Evolutionary conservation across 208 protist species (phyloP).

Genomic region (Wallacemonas sp.): DNA sequence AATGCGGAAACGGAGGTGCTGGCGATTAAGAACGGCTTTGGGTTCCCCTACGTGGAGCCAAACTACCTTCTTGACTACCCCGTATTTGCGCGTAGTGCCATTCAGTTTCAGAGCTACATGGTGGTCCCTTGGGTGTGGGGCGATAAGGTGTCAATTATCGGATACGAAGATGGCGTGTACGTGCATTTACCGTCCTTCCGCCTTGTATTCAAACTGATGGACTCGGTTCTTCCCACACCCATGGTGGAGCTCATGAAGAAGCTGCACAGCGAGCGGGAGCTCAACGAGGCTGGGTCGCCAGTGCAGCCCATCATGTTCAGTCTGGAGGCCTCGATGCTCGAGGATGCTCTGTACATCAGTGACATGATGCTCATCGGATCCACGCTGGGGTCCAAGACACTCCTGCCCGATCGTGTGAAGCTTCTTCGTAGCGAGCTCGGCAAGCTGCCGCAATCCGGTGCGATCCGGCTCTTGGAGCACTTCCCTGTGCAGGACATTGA

Average conservation of each 20-base stretch:
- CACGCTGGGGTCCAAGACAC: slow-evolving; percentile 44
- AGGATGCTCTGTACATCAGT: slow-evolving; percentile 73
- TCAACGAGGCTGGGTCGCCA: not conserved
- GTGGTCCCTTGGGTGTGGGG: slow-evolving; percentile 80
- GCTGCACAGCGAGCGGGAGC: slow-evolving; percentile 15
- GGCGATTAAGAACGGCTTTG: slow-evolving; percentile 29
- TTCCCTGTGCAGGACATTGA: slow-evolving; percentile 64
- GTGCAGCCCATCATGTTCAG: slow-evolving; percentile 42
- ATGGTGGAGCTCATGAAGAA: slow-evolving; percentile 35
- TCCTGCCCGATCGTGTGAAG: slow-evolving; percentile 65
- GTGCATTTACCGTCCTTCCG: slow-evolving; percentile 80
- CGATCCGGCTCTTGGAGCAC: slow-evolving; percentile 57
- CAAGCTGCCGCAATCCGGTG: slow-evolving; percentile 37
- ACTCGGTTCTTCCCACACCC: slow-evolving; percentile 18
- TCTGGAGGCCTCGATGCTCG: slow-evolving; percentile 68
- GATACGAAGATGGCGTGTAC: slow-evolving; percentile 58
- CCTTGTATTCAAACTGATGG: slow-evolving; percentile 56
- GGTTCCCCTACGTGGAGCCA: slow-evolving; percentile 77
- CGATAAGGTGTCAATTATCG: slow-evolving; percentile 78
- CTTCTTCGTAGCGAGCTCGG: slow-evolving; percentile 52
- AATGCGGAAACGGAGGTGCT: slow-evolving; percentile 41
- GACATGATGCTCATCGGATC: slow-evolving; percentile 73
- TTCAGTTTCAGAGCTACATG: slow-evolving; percentile 65
- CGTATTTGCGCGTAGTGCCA: slow-evolving; percentile 63
- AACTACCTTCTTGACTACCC: slow-evolving; percentile 86